These are phyloP conservation scores for Viola odorata DNA, from an alignment of 345 rosid species.

Conservation along the genomic window DNA sequence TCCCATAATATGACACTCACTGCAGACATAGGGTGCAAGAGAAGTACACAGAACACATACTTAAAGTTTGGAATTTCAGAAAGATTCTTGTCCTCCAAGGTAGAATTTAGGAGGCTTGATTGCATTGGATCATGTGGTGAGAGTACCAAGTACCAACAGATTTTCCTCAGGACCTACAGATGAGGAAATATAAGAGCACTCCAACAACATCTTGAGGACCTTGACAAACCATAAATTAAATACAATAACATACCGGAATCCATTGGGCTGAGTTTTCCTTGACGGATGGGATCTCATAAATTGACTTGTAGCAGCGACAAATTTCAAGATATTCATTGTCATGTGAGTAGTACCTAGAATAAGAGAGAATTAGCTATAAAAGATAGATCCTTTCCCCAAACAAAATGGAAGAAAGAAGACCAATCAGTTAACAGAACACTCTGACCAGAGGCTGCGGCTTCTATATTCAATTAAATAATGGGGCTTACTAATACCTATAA, in stretches of 20 bases:
- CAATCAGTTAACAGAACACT: background rate
- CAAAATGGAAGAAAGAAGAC: background rate
- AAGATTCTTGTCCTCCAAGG: constrained; percentile 74
- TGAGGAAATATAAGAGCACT: background rate
- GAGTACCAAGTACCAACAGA: constrained; percentile 70
- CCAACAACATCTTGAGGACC: background rate
- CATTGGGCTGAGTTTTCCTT: constrained; percentile 67
- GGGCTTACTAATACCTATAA: no score
- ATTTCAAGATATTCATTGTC: constrained; percentile 84
- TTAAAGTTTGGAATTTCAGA: constrained; percentile 76
- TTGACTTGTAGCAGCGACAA: constrained; percentile 86
- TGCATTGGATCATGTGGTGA: constrained; percentile 83
- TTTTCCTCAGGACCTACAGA: constrained; percentile 65
- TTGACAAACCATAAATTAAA: background rate
- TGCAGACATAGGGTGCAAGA: background rate
- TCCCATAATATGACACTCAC: background rate
- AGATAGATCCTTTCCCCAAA: background rate
- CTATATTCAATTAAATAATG: no score
- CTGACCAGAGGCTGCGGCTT: no score
- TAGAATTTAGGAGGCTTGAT: constrained; percentile 72
- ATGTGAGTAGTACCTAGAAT: constrained; percentile 69
- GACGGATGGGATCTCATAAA: constrained; percentile 86
- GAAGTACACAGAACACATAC: constrained; percentile 27
- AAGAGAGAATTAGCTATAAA: constrained; percentile 2
- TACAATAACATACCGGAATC: constrained; percentile 53